Evolutionary conservation across 768 basidiomycete species (phyloP), one percentile per base, ranked within the genome.

Genomic region (Xerocomus brunneocitrinus): DNA sequence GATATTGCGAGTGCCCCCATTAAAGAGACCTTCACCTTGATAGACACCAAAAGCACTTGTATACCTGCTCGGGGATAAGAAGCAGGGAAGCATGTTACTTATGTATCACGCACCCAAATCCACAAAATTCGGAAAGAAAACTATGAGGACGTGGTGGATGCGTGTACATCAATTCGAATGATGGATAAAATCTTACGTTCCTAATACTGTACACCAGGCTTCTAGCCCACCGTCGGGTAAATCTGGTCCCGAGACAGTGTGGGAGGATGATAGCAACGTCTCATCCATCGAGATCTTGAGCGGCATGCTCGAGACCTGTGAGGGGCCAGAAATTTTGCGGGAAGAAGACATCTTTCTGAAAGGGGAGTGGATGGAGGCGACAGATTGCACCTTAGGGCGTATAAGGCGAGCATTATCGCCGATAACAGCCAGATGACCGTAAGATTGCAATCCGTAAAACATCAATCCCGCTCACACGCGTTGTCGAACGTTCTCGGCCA

Each of bases 181-280:
- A n/a, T 0, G 5, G 16, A 16, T 8, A 27, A 35, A 14, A 52
- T 42, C 62, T 58, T 58, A 68, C 64, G 49, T 55, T 57, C 67
- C 66, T 1, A 59, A 45, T 6, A 62, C 66, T 2, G 67, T 59
- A 39, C 64, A 68, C 64, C 62, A 64, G 9, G 60, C 66, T 8
- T 28, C 62, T 14, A 54, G 13, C 28, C 67, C 61, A 54, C 50
- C 56, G 5, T 62, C 62, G 2, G 59, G 54, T 8, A 52, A 32
- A 8, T 52, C 59, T 8, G 42, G 31, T 24, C 55, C 50, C 8
- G 25, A 9, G 5, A 12, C 1, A 3, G 31, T 12, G 13, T 32
- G 24, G 3, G 38, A 10, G 32, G 42, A 46, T 8, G 47, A 34
- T 40, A 2, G 2, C 24, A 22, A 13, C 6, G 5, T 4, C n/a